phyloP scores from a whole-genome alignment of 441 rosid genomes.

The Bocquillonia castaneifolia region DNA sequence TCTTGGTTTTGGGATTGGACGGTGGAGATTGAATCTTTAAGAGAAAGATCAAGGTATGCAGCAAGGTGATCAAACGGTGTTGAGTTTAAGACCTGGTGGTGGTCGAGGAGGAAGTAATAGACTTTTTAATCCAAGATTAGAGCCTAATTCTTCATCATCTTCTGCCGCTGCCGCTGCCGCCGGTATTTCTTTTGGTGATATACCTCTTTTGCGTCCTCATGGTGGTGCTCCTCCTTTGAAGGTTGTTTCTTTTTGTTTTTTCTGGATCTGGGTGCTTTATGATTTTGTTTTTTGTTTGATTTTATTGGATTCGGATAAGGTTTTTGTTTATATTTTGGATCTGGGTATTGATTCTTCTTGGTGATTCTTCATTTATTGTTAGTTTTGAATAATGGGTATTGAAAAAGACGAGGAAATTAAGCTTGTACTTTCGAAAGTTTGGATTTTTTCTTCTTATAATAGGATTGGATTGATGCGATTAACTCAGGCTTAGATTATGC shows the following conservation, averaged over 20 bases:
- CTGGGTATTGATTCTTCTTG: constrained; percentile 15
- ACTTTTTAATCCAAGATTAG: constrained; percentile 51
- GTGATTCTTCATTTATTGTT: not conserved
- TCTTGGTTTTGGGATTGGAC: constrained; percentile 19
- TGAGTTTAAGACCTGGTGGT: constrained; percentile 99
- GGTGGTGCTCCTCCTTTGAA: constrained; percentile 42
- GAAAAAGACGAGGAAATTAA: not conserved
- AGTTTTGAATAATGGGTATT: too few relatives aligned
- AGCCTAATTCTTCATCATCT: constrained; percentile 33
- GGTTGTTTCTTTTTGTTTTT: constrained; percentile 8
- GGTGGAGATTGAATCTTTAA: constrained; percentile 32
- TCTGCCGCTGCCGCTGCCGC: constrained; percentile 40
- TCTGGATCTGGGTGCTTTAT: not conserved
- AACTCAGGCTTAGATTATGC: too few relatives aligned
- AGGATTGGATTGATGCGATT: not conserved
- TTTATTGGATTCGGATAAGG: constrained; percentile 3
- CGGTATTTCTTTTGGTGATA: constrained; percentile 66
- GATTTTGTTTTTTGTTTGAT: not conserved
- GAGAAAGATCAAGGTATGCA: constrained; percentile 78
- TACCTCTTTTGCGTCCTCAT: constrained; percentile 64
- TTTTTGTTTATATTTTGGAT: constrained; percentile 12
- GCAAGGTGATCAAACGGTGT: constrained; percentile 84
- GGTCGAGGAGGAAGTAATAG: constrained; percentile 50
- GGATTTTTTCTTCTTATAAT: not conserved
- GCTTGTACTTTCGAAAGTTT: too few relatives aligned